Evolutionary conservation across 768 basidiomycete species (phyloP).

Genomic region (Tulasnella sp.): DNA sequence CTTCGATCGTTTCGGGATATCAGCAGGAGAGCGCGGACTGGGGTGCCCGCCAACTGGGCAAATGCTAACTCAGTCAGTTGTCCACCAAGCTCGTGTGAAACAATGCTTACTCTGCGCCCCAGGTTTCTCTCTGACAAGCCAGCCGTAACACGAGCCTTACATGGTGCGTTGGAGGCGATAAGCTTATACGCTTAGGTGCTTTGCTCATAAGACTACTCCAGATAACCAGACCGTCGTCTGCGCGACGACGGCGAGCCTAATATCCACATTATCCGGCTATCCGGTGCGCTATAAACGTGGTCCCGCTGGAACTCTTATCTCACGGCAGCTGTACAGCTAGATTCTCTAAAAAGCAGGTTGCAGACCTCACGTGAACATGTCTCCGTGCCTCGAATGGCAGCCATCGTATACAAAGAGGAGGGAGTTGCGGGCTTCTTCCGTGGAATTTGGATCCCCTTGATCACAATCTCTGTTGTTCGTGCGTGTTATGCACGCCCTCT

Average conservation of each 20-base stretch:
- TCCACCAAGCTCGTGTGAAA: neutral
- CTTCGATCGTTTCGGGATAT: neutral
- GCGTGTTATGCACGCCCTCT: constrained; percentile 32
- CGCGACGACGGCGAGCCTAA: constrained; percentile 82
- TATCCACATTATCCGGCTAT: constrained; percentile 88
- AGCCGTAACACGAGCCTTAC: neutral
- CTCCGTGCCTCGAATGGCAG: constrained; percentile 49
- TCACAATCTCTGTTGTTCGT: constrained; percentile 96
- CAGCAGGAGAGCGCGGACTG: constrained; percentile 1
- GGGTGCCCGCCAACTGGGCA: neutral
- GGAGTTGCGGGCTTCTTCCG: constrained; percentile 71
- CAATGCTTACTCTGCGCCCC: neutral
- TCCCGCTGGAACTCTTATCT: neutral
- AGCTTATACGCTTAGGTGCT: neutral
- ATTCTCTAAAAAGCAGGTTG: constrained; percentile 87
- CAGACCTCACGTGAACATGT: constrained; percentile 73
- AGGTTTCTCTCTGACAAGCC: constrained; percentile 14
- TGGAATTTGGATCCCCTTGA: constrained; percentile 82
- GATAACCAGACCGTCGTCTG: constrained; percentile 83
- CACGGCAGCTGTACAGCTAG: constrained; percentile 44
- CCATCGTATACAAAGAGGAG: constrained; percentile 28
- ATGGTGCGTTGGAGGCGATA: neutral
- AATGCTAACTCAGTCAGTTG: neutral
- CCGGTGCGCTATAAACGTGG: constrained; percentile 39
- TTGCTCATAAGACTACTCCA: constrained; percentile 25